These are phyloP conservation scores for Pseudoturritis turrita DNA, from an alignment of 345 rosid species.

Conservation along the genomic window DNA sequence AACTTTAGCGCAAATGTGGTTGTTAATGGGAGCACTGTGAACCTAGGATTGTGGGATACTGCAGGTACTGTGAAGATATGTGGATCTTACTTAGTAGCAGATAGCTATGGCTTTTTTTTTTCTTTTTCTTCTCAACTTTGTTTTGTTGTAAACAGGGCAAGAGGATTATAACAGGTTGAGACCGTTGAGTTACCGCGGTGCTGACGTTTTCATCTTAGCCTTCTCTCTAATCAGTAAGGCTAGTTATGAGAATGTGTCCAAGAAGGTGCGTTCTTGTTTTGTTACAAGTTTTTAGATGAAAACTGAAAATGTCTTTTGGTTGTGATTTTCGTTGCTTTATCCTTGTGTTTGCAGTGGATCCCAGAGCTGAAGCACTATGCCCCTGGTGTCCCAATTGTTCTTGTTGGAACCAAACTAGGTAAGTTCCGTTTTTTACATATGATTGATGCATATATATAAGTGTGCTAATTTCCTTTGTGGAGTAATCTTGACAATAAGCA, in stretches of 20 bases:
- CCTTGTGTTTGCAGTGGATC: constrained; percentile 76
- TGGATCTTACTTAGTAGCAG: constrained; percentile 3
- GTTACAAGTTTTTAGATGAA: not conserved
- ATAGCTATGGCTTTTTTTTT: not conserved
- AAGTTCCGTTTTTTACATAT: not conserved
- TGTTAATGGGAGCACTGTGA: constrained; percentile 80
- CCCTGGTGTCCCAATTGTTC: constrained; percentile 88
- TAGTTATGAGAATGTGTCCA: constrained; percentile 94
- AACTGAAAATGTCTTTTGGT: not conserved
- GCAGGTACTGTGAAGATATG: constrained; percentile 46
- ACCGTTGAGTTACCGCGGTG: constrained; percentile 94
- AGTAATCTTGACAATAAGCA: not conserved
- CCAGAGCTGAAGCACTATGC: constrained; percentile 94
- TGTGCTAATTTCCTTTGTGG: not conserved
- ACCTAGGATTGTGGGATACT: constrained; percentile 94
- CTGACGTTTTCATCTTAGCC: constrained; percentile 89
- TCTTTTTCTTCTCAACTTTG: not conserved
- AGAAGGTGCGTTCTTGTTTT: constrained; percentile 48
- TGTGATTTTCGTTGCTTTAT: not conserved
- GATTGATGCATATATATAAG: not conserved
- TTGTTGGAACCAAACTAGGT: constrained; percentile 97
- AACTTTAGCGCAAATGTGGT: constrained; percentile 95
- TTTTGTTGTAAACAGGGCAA: constrained; percentile 53
- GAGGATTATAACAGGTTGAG: constrained; percentile 91
- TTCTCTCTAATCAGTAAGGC: constrained; percentile 98